Conservation (phyloP, 2,329 filamentous ascomycete species). For the Ascochyta rabiei region DNA sequence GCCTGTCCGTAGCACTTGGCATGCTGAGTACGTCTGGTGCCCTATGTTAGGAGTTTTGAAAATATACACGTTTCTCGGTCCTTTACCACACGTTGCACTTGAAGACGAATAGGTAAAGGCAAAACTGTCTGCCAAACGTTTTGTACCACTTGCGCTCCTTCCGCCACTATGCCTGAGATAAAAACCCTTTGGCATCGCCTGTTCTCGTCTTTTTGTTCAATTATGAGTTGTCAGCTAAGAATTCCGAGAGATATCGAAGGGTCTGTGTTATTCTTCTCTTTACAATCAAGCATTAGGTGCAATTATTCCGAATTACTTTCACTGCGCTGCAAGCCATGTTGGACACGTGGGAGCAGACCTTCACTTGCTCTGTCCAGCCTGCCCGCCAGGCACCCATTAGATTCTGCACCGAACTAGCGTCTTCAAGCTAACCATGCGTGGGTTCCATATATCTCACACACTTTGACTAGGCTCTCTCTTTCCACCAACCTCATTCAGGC, state of each 20-base stretch:
- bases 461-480: background rate
- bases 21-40: background rate
- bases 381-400: background rate
- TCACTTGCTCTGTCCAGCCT: constrained; percentile 3
- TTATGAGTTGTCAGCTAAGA: no score
- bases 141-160: background rate
- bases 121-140: background rate
- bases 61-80: background rate
- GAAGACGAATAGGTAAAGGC: background rate
- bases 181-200: no score
- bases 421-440: background rate
- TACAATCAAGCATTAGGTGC: no score
- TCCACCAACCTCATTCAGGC: background rate
- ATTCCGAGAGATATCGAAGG: no score
- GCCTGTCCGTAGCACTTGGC: background rate
- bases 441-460: background rate
- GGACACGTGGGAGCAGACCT: background rate
- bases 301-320: no score
- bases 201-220: no score
- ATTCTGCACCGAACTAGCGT: background rate
- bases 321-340: background rate
- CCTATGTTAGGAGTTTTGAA: background rate
- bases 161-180: background rate
- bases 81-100: background rate
- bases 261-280: no score